These are phyloP conservation scores for Colletotrichum tanaceti DNA, from an alignment of 2,329 filamentous ascomycete genomes.

Conservation along the genomic window DNA sequence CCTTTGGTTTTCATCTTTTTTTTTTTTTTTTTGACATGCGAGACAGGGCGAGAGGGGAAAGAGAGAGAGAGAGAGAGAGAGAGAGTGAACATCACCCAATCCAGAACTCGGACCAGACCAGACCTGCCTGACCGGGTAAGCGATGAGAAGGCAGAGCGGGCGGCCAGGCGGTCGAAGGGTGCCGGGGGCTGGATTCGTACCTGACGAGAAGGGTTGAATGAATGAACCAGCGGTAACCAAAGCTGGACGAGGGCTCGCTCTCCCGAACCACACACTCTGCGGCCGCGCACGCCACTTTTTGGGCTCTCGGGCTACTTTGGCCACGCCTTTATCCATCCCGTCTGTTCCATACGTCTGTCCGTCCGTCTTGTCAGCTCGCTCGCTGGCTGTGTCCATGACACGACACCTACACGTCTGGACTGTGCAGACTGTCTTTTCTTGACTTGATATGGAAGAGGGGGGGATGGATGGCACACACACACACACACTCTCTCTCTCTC, in stretches of 20 bases:
- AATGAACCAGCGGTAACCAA: too few species aligned
- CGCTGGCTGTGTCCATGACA: not conserved
- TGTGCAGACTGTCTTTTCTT: not conserved
- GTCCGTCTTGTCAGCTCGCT: too few species aligned
- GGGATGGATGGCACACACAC: slow-evolving; percentile 1
- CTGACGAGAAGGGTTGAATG: too few species aligned
- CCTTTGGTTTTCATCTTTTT: too few species aligned
- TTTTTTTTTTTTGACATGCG: too few species aligned
- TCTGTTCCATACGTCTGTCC: too few species aligned
- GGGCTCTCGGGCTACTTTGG: not conserved
- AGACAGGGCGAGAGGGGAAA: too few species aligned
- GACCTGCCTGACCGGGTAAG: slow-evolving; percentile 13
- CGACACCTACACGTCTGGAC: too few species aligned
- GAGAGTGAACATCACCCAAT: too few species aligned
- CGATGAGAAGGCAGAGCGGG: slow-evolving; percentile 2
- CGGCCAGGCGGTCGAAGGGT: not conserved
- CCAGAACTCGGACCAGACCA: slow-evolving; percentile 1
- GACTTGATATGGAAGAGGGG: too few species aligned
- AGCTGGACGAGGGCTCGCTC: not conserved
- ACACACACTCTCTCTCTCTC: too few species aligned
- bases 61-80: too few species aligned
- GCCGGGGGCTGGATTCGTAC: not conserved
- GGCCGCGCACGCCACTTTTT: not conserved
- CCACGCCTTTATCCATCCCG: not conserved
- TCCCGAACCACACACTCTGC: slow-evolving; percentile 6